These are phyloP conservation scores for Colletotrichum theobromicola DNA, from an alignment of 2,329 filamentous ascomycete genomes.

Conservation along the genomic window DNA sequence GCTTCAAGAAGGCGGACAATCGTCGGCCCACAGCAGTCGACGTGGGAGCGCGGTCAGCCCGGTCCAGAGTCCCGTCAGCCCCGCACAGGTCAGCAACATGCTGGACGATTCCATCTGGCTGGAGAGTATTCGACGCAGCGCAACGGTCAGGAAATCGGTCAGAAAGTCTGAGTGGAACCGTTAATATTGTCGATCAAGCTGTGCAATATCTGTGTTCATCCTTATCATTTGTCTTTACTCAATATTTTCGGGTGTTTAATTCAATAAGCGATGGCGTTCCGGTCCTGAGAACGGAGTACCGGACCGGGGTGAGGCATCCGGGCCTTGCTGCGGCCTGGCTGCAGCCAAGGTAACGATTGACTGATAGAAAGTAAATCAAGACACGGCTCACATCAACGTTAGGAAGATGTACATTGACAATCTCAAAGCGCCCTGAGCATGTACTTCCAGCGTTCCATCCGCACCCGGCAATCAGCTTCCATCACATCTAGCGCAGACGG, in stretches of 20 bases:
- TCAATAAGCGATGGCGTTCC: slow-evolving; percentile 12
- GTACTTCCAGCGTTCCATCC: background rate
- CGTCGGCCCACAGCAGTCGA: slow-evolving; percentile 52
- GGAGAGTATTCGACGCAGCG: slow-evolving; percentile 87
- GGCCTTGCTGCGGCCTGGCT: background rate
- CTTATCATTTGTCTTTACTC: background rate
- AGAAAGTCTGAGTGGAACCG: slow-evolving; percentile 16
- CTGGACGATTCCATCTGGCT: slow-evolving; percentile 92
- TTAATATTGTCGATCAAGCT: background rate
- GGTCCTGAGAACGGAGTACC: background rate
- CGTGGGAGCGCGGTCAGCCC: slow-evolving; percentile 75
- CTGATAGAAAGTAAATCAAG: background rate
- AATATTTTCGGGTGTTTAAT: background rate
- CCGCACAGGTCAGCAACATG: slow-evolving; percentile 80
- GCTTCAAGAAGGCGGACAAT: slow-evolving; percentile 49
- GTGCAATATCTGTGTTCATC: background rate
- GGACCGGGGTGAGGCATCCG: background rate
- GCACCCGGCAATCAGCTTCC: background rate
- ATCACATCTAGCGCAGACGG: background rate
- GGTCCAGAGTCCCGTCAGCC: slow-evolving; percentile 68
- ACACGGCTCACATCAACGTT: background rate
- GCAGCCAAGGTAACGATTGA: background rate
- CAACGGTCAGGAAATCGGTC: slow-evolving; percentile 65
- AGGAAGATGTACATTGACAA: background rate
- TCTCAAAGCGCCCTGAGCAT: background rate